phyloP scores from a whole-genome alignment of 1,284 basidiomycete species.

The Polyporus tsugae region DNA sequence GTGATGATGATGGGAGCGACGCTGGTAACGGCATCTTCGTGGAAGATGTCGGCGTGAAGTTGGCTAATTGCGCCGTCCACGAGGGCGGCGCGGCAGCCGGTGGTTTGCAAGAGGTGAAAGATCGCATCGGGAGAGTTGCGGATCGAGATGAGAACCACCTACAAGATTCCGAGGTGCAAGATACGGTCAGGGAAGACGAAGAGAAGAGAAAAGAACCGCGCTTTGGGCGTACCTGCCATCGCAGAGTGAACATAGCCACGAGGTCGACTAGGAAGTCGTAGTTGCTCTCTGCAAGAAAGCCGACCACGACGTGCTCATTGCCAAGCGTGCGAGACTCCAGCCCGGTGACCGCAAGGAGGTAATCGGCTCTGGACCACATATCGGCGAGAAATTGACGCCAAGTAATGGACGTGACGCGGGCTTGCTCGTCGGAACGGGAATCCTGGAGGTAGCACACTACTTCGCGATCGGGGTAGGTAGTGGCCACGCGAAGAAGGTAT shows the following conservation, averaged over 20 bases:
- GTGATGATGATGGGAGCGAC: conserved; percentile 8
- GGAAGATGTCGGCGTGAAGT: conserved; percentile 14
- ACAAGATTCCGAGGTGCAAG: background rate
- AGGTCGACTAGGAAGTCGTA: conserved; percentile 19
- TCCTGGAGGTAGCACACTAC: conserved; percentile 19
- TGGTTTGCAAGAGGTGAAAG: conserved; percentile 18
- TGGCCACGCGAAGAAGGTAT: conserved; percentile 16
- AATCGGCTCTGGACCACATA: conserved; percentile 15
- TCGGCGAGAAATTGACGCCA: conserved; percentile 21
- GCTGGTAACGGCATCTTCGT: background rate
- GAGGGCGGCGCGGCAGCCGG: conserved; percentile 12
- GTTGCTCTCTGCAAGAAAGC: conserved; percentile 21
- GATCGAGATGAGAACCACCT: conserved; percentile 18
- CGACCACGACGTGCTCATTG: conserved; percentile 14
- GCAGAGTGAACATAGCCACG: conserved; percentile 14
- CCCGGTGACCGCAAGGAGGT: conserved; percentile 9
- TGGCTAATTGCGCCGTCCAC: conserved; percentile 19
- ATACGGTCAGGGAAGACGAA: too few species aligned
- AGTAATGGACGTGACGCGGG: conserved; percentile 10
- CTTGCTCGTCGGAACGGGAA: background rate
- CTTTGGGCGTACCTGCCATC: conserved; percentile 14
- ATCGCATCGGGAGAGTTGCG: conserved; percentile 19
- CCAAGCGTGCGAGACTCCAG: conserved; percentile 9
- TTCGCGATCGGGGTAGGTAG: conserved; percentile 15
- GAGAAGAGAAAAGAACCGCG: background rate